Conservation (phyloP, 257 asterid species). For the Handroanthus guayacan region DNA sequence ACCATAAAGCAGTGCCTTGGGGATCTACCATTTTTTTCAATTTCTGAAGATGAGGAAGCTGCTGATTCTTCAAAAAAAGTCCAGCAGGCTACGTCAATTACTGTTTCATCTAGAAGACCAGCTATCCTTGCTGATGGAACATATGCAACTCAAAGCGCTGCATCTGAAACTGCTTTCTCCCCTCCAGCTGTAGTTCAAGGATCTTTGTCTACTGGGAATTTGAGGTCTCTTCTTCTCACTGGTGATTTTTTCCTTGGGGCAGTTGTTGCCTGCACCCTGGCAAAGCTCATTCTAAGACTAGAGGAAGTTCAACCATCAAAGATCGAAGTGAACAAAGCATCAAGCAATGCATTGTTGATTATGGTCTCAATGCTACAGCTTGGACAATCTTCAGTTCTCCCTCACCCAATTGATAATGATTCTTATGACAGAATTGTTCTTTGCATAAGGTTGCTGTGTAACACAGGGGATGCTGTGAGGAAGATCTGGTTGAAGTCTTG, state of each 20-base stretch:
- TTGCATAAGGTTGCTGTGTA: conserved; percentile 75
- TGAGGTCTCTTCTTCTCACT: conserved; percentile 90
- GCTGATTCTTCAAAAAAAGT: conserved; percentile 78
- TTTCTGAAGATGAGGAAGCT: conserved; percentile 79
- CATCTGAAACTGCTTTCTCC: conserved; percentile 90
- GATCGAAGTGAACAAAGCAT: conserved; percentile 77
- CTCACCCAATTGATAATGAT: conserved; percentile 94
- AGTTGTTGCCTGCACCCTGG: conserved; percentile 84
- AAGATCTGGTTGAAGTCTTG: conserved; percentile 89
- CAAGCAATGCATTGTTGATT: conserved; percentile 65
- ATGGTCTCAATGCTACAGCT: conserved; percentile 91
- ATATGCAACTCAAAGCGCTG: conserved; percentile 97
- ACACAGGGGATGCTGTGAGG: conserved; percentile 73
- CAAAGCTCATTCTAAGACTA: conserved; percentile 81
- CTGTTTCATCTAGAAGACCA: conserved; percentile 92
- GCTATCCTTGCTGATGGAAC: conserved; percentile 97
- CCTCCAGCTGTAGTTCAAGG: conserved; percentile 83
- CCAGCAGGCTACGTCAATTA: conserved; percentile 73
- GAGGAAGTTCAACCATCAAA: conserved; percentile 91
- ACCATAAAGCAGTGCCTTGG: conserved; percentile 96
- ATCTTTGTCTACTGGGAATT: conserved; percentile 66
- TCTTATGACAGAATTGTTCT: conserved; percentile 85
- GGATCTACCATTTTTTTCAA: conserved; percentile 82
- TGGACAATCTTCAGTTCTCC: conserved; percentile 87
- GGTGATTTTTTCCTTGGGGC: conserved; percentile 98